These are phyloP conservation scores for Hypsizygus marmoreus DNA, from an alignment of 768 basidiomycete species.

Conservation along the genomic window DNA sequence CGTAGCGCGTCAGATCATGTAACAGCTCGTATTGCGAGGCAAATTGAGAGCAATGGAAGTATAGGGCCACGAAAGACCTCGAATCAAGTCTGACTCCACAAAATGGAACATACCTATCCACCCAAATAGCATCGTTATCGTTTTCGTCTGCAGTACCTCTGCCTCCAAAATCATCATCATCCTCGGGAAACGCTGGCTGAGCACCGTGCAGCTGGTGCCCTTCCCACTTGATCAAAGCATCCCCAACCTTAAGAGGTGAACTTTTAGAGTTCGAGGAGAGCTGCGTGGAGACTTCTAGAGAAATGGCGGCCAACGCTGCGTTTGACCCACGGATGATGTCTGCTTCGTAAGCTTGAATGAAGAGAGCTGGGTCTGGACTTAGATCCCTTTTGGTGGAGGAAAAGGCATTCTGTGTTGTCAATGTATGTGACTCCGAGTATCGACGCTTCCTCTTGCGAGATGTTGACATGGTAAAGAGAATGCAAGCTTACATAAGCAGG, in stretches of 20 bases:
- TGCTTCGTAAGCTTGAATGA: slow-evolving; percentile 77
- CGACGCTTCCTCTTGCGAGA: slow-evolving; percentile 15
- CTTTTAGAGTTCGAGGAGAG: background rate
- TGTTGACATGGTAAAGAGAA: slow-evolving; percentile 14
- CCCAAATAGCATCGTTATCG: slow-evolving; percentile 52
- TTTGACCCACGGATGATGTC: slow-evolving; percentile 60
- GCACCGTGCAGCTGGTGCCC: slow-evolving; percentile 2
- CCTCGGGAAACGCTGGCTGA: slow-evolving; percentile 16
- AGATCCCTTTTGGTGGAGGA: background rate
- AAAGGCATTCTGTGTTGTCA: background rate
- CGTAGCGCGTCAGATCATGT: too few relatives aligned
- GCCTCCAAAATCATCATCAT: slow-evolving; percentile 26
- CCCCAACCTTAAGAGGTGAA: slow-evolving; percentile 26
- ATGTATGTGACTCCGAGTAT: background rate
- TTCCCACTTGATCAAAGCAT: slow-evolving; percentile 37
- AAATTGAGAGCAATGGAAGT: too few relatives aligned
- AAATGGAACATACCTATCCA: slow-evolving; percentile 75
- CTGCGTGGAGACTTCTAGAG: slow-evolving; percentile 35
- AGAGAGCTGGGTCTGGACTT: slow-evolving; percentile 35
- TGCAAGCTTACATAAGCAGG: too few relatives aligned
- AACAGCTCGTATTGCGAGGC: too few relatives aligned
- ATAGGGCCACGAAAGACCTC: slow-evolving; percentile 5
- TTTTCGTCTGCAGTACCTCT: slow-evolving; percentile 9
- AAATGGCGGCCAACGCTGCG: slow-evolving; percentile 37
- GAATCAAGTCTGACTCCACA: slow-evolving; percentile 7